phyloP scores from a whole-genome alignment of 352 stramenopile genomes.

The Elongisporangium anandrum region DNA sequence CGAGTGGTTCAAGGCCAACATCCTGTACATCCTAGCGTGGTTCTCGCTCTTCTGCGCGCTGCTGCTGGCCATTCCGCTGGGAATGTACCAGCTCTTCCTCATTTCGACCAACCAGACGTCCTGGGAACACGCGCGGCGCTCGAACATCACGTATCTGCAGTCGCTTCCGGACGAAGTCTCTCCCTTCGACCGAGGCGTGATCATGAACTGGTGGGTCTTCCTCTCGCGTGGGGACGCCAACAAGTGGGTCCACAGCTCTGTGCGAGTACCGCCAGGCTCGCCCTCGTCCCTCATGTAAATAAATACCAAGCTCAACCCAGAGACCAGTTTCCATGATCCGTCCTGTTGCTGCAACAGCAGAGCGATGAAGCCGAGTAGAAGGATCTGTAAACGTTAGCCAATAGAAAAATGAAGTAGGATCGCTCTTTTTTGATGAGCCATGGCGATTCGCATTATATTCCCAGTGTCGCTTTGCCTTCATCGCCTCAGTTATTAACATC shows the following conservation, averaged over 20 bases:
- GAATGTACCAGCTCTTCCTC: constrained; percentile 67
- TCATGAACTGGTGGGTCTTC: constrained; percentile 67
- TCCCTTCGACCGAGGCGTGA: constrained; percentile 53
- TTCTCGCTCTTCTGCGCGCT: constrained; percentile 53
- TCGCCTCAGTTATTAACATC: no score
- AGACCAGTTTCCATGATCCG: no score
- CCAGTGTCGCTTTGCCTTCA: no score
- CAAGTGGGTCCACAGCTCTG: constrained; percentile 51
- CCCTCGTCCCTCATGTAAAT: no score
- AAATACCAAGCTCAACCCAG: no score
- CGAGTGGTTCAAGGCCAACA: constrained; percentile 72
- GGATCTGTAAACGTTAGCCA: no score
- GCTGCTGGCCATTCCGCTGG: constrained; percentile 51
- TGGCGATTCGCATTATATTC: no score
- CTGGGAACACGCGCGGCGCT: constrained; percentile 68
- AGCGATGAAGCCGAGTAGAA: no score
- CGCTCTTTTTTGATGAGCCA: no score
- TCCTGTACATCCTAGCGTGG: constrained; percentile 58
- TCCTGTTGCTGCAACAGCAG: no score
- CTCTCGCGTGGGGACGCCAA: constrained; percentile 39
- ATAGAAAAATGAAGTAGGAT: no score
- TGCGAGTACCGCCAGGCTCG: background rate
- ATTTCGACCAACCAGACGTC: constrained; percentile 78
- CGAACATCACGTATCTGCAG: constrained; percentile 70
- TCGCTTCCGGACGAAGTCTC: constrained; percentile 49